Base-by-base conservation (phyloP, 768 basidiomycete genomes). In the Amanita fuliginea region DNA sequence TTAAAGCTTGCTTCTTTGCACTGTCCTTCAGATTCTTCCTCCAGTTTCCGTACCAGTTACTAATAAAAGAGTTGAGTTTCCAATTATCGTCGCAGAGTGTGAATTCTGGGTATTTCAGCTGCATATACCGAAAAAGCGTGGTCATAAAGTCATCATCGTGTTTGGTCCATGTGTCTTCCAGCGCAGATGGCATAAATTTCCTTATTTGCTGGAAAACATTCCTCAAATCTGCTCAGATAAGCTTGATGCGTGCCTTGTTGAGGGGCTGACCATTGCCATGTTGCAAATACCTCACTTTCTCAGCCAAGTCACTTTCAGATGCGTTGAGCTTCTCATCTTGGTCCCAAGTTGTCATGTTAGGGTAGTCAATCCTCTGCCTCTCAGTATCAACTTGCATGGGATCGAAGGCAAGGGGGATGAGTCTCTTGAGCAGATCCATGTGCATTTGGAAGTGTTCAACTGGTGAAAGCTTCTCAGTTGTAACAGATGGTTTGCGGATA, bases 11-110 rank as follows among this genome's bases (percentile, higher is more conserved):
- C 42, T 22, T 42, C 42, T 24, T 42, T 6, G 3, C 9, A 42
- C 42, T 4, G 1, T 42, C 22, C 13, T 42, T 42, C 22, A 42
- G 16, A 42, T 42, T 42, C 42, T 42, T 42, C 42, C 16, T 42
- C 42, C 42, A 42, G 42, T 42, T 42, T 42, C 19, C 16, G 24
- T 42, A 42, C 42, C 42, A 42, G 42, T 42, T 42, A 21, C 42
- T 42, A 21, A 42, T 3, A 24, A 42, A 42, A 14, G 42, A 42
- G 3, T 24, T 19, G 19, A 24, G 19, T 10, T 42, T 42, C 42
- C 42, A 42, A 24, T 42, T 42, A 24, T 42, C 42, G 9, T 42
- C 18, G n/a, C 42, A 42, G 16, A 42, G 42, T 42, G 42, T 42
- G 22, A 43, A 43, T 43, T 43, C 42, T 22, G 22, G 19, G 22